A percentile compares a stretch with the other conserved stretches of the same genome.
Evolutionary conservation across 768 basidiomycete species (phyloP).

Genomic region (Lactifluus volemus): DNA sequence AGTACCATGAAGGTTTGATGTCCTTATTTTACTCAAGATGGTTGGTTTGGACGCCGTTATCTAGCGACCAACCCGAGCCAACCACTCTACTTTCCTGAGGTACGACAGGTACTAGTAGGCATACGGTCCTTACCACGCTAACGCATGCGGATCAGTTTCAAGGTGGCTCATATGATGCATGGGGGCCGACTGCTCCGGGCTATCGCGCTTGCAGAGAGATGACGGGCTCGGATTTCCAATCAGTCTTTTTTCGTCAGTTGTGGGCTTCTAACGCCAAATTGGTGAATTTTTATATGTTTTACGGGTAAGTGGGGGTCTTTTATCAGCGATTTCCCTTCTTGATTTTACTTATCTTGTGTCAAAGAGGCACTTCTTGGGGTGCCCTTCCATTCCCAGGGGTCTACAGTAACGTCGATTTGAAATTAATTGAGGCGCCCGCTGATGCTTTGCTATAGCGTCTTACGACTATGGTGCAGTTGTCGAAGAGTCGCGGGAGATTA

Average conservation of each 20-base stretch:
- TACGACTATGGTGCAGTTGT: conserved; percentile 79
- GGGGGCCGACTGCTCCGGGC: conserved; percentile 68
- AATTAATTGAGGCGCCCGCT: neutral
- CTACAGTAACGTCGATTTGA: conserved; percentile 34
- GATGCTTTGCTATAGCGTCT: conserved; percentile 31
- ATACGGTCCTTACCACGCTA: neutral
- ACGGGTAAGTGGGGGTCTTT: conserved; percentile 38
- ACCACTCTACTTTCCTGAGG: conserved; percentile 67
- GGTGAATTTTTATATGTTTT: conserved; percentile 81
- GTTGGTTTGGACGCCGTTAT: neutral
- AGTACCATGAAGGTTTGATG: conserved; percentile 43
- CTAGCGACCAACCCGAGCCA: conserved; percentile 36
- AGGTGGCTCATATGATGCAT: conserved; percentile 74
- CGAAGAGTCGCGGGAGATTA: conserved; percentile 56
- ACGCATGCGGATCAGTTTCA: conserved; percentile 39
- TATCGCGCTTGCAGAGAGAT: conserved; percentile 56
- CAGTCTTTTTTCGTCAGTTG: conserved; percentile 68
- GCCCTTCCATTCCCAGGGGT: conserved; percentile 72
- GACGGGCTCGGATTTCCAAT: conserved; percentile 67
- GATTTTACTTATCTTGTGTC: neutral
- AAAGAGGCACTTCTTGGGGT: conserved; percentile 81
- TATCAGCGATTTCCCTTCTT: neutral
- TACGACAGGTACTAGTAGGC: conserved; percentile 22
- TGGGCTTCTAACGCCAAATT: conserved; percentile 80
- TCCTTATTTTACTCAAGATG: neutral